phyloP scores from a whole-genome alignment of 2,329 filamentous ascomycete genomes.

The Mariannaea elegans region DNA sequence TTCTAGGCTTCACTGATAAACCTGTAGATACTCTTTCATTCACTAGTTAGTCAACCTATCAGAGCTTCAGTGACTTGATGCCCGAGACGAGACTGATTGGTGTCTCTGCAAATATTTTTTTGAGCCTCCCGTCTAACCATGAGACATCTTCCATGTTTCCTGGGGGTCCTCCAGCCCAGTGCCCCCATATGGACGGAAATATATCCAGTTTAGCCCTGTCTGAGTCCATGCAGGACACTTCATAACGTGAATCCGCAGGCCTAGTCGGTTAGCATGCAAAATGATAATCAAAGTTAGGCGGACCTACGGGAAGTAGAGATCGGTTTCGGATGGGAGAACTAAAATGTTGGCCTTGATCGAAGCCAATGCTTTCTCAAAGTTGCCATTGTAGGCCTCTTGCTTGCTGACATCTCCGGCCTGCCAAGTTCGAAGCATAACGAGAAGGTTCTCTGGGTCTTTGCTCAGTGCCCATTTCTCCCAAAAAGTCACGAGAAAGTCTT shows the following conservation, averaged over 20 bases:
- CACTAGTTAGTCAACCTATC: not conserved
- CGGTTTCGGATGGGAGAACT: conserved; percentile 76
- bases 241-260: conserved; percentile 79
- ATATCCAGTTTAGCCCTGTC: conserved; percentile 46
- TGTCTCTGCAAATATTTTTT: conserved; percentile 26
- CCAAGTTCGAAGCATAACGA: conserved; percentile 82
- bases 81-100: not conserved
- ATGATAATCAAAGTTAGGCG: accelerated
- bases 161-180: conserved; percentile 74
- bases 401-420: conserved; percentile 76
- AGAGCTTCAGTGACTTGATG: not conserved
- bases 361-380: conserved; percentile 72
- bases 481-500: conserved; percentile 78
- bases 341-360: conserved; percentile 77
- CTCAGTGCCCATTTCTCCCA: conserved; percentile 80
- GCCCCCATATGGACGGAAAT: conserved; percentile 54
- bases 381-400: conserved; percentile 73
- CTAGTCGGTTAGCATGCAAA: conserved; percentile 12
- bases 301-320: conserved; percentile 75
- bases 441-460: conserved; percentile 79
- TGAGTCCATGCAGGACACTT: conserved; percentile 62
- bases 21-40: not conserved
- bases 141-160: conserved; percentile 75
- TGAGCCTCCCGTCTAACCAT: conserved; percentile 69
- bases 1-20: too few relatives aligned